Evolutionary conservation across 257 asterid genomes (phyloP), one percentile per base, ranked within the genome.

Genomic region (Primulina eburnea): DNA sequence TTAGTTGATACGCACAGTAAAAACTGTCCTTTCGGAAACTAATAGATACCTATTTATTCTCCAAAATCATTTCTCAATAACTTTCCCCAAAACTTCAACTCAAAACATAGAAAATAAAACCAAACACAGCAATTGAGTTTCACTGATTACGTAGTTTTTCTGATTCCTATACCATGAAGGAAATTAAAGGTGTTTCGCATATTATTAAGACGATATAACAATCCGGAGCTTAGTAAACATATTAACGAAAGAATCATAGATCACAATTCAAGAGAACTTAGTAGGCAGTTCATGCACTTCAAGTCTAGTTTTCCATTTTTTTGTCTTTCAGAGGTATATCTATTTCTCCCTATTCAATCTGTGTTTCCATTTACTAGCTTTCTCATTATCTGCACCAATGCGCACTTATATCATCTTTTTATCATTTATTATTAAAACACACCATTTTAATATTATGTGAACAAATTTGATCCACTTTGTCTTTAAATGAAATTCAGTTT

Each of bases 171-270:
- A 68, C 40, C 7, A 32, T 38, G 29, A 9, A 55, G 14, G 40
- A 34, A 63, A 63, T 63, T 12, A 55, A 67, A 68, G 20, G 18
- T 47, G 55, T 47, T 47, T 47, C 55, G 16, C 55, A 47, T 47
- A 47, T 47, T 12, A 12, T 47, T 18, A 47, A 47, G 7, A 18
- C 7, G 7, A 12, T 47, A 14, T 47, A 16, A 5, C n/a, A 14
- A 47, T 47, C 16, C 20, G 7, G 55, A 14, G 55, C 65, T 64
- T 58, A 24, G 26, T 24, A 24, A 24, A 24, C 26, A 24, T 24
- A 24, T 24, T 24, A 24, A 24, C 26, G 1, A 24, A 24, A 24
- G 26, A 24, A 24, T 24, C 26, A 24, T 24, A 24, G 0, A 24
- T 24, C 26, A 24, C 26, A 24, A 24, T 24, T 24, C 26, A 24